Conservation (phyloP, 768 basidiomycete species). For the Naganishia onofrii region DNA sequence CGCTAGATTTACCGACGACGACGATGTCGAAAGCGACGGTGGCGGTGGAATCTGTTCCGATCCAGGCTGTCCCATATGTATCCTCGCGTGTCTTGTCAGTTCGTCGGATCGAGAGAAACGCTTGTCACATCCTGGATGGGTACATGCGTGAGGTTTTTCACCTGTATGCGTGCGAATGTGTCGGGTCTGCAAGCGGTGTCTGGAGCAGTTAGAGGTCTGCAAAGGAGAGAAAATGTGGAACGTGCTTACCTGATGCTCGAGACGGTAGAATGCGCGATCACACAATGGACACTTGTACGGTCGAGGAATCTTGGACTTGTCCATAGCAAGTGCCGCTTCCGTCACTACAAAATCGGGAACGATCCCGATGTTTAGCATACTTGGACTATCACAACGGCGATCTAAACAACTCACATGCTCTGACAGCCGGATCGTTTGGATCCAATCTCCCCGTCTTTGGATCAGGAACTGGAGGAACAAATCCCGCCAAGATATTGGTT, state of each 20-base stretch:
- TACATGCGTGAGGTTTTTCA: constrained; percentile 94
- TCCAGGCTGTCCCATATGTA: constrained; percentile 59
- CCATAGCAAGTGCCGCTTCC: constrained; percentile 53
- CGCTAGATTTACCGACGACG: not conserved
- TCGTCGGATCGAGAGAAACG: constrained; percentile 98
- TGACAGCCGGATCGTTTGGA: constrained; percentile 53
- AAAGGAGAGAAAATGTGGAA: constrained; percentile 7
- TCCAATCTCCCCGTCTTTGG: constrained; percentile 52
- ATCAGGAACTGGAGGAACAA: constrained; percentile 40
- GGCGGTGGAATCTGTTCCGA: constrained; percentile 18
- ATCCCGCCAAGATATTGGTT: constrained; percentile 17
- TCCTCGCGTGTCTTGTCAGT: constrained; percentile 90
- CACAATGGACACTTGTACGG: constrained; percentile 98
- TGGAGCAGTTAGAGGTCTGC: not conserved
- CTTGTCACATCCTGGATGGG: constrained; percentile 91
- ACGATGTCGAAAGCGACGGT: not conserved
- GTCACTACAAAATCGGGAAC: constrained; percentile 35
- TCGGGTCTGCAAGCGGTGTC: constrained; percentile 65
- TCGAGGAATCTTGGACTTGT: constrained; percentile 60
- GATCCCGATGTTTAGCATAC: constrained; percentile 6
- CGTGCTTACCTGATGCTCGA: constrained; percentile 82
- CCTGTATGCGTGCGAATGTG: constrained; percentile 98
- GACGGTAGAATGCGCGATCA: constrained; percentile 88
- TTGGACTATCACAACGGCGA: not conserved
- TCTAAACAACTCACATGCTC: constrained; percentile 35